Conservation (phyloP, 2,329 filamentous ascomycete genomes). For the Pezicula radicicola region DNA sequence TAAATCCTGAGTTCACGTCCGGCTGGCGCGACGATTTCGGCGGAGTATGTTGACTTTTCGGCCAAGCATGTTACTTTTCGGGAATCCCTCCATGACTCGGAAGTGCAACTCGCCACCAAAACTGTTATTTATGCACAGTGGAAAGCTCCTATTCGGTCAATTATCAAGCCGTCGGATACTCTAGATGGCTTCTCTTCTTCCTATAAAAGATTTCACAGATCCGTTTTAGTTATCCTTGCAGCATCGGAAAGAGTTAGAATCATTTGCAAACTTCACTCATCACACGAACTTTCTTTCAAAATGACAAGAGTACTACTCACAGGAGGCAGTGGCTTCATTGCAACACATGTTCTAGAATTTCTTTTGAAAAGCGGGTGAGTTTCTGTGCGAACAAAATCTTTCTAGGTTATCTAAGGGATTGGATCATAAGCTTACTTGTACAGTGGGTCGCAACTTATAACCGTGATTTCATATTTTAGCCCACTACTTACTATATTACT, state of each 20-base stretch:
- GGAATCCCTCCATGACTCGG: not conserved
- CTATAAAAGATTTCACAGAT: not conserved
- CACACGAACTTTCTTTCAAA: not conserved
- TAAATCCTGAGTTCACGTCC: not conserved
- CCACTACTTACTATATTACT: too few species aligned
- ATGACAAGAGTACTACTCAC: constrained; percentile 1
- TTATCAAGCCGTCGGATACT: not conserved
- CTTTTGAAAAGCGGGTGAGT: constrained; percentile 28
- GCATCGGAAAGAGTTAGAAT: not conserved
- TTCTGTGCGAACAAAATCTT: too few species aligned
- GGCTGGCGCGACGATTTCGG: not conserved
- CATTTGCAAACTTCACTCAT: not conserved
- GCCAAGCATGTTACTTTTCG: not conserved
- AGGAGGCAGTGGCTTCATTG: constrained; percentile 46
- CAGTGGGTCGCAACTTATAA: too few species aligned
- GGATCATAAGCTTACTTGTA: too few species aligned
- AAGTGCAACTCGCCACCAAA: not conserved
- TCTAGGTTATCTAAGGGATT: too few species aligned
- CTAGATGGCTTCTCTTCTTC: not conserved
- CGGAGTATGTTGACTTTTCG: not conserved
- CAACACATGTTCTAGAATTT: constrained; percentile 43
- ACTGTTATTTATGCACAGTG: not conserved
- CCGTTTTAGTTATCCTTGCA: not conserved
- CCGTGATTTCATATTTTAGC: too few species aligned
- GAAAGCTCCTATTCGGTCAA: not conserved